Base-by-base conservation (phyloP, 768 basidiomycete species). In the Suillus subalutaceus region DNA sequence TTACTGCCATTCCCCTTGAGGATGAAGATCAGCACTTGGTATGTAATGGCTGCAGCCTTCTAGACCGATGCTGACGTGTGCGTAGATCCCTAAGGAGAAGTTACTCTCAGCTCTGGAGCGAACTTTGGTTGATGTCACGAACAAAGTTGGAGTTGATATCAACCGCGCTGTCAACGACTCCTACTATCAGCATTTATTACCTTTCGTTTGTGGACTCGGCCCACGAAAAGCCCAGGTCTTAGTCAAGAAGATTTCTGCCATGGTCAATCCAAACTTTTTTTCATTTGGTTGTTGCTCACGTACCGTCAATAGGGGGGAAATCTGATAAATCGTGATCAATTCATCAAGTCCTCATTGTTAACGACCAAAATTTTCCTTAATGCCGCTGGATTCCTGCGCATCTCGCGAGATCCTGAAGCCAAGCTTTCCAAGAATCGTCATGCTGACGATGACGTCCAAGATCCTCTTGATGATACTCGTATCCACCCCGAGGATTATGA, bases 401-500 rank as follows among this genome's bases (percentile, higher is more conserved):
- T 99, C 67, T 81, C 87, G 15, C 90, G 92, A 63, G 91, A 94
- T 71, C 77, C 82, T 23, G 88, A 90, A 63, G 72, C 83, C 65
- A 90, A 87, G 71, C 82, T 84, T 53, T 72, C 81, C 40, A 92
- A 92, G 77, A 84, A 85, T 53, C 82, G 85, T 44, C 83, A 85
- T 60, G 78, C 79, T 66, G 88, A 90, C 40, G 87, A 88, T 56
- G 91, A 92, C 55, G 84, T 87, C 64, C 87, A 86, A 43, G 97
- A 99, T 76, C 94, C 96, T 5, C 83, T 99, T 62, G 97, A 99
- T 73, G 89, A 90, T 73, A 99, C 96, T 44, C 92, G 97, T 23
- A 94, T 99, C 63, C 97, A 99, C 73, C 94, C 94, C 7, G 94
- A 97, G 75, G 97, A 99, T 78, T 99, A 99, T 74, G 96, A 98